Evolutionary conservation across 139 green algal genomes (phyloP).

Genomic region (Chlorella sorokiniana): DNA sequence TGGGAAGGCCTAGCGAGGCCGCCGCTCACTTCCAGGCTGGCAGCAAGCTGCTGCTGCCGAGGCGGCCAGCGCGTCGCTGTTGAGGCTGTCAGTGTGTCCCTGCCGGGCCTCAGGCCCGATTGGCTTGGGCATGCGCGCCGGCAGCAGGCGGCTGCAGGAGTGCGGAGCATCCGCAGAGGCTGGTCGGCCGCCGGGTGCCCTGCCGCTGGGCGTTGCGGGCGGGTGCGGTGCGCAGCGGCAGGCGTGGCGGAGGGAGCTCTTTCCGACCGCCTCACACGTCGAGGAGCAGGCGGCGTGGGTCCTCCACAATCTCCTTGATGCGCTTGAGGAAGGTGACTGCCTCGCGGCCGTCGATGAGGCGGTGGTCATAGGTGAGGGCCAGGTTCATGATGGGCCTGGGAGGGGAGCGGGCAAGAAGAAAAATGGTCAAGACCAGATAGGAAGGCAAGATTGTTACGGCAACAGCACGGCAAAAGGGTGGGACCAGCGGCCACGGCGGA

Average conservation of each 20-base stretch:
- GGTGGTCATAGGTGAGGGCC: slow-evolving; percentile 98
- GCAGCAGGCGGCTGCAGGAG: too few relatives aligned
- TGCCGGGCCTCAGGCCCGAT: too few relatives aligned
- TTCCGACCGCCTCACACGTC: slow-evolving; percentile 69
- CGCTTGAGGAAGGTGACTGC: slow-evolving; percentile 97
- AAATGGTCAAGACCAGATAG: background rate
- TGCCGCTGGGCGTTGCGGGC: too few relatives aligned
- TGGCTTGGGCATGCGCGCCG: too few relatives aligned
- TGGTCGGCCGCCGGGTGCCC: background rate
- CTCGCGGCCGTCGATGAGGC: slow-evolving; percentile 96
- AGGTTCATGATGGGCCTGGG: slow-evolving; percentile 97
- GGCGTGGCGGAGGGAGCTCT: background rate
- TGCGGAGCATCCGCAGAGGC: too few relatives aligned
- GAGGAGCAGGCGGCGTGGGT: slow-evolving; percentile 93
- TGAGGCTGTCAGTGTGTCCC: too few relatives aligned
- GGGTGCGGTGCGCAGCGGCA: too few relatives aligned
- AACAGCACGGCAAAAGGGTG: background rate
- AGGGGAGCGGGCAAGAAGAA: background rate
- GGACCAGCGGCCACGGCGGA: background rate
- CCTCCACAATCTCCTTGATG: slow-evolving; percentile 98
- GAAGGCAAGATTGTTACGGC: background rate
- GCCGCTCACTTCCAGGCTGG: too few relatives aligned
- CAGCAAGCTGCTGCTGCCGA: too few relatives aligned
- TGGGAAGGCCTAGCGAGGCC: too few relatives aligned
- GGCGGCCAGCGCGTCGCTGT: too few relatives aligned